Evolutionary conservation across 345 rosid species (phyloP).

Genomic region (Aethionema arabicum): DNA sequence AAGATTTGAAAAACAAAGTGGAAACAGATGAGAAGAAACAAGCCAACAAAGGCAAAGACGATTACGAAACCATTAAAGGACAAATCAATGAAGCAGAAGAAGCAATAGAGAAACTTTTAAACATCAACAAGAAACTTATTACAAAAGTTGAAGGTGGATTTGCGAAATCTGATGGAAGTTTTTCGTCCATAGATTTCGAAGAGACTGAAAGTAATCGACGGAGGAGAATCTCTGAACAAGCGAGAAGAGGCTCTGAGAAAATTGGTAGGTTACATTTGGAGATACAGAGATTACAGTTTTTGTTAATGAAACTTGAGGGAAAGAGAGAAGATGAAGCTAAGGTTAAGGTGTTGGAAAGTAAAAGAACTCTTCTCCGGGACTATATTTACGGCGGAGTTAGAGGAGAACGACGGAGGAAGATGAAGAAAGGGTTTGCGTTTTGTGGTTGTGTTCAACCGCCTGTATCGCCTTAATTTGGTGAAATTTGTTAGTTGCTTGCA

Average conservation of each 20-base stretch:
- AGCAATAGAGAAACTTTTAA: constrained; percentile 58
- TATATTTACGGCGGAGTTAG: constrained; percentile 68
- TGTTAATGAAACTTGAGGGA: constrained; percentile 67
- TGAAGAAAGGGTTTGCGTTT: constrained; percentile 54
- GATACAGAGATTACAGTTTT: constrained; percentile 82
- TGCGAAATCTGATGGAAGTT: constrained; percentile 45
- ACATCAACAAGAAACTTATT: constrained; percentile 54
- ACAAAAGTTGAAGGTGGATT: constrained; percentile 52
- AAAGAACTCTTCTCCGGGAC: constrained; percentile 71
- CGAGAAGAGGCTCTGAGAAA: constrained; percentile 82
- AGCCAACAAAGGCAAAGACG: constrained; percentile 58
- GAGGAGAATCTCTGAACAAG: constrained; percentile 64
- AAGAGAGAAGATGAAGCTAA: constrained; percentile 55
- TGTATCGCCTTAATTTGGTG: constrained; percentile 30
- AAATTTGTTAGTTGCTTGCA: constrained; percentile 18
- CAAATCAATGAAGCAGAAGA: constrained; percentile 83
- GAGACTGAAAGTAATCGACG: constrained; percentile 47
- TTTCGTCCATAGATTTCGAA: constrained; percentile 50
- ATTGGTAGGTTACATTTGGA: constrained; percentile 83
- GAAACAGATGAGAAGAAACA: constrained; percentile 63
- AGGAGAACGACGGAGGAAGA: constrained; percentile 46
- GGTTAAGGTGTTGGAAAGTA: constrained; percentile 46
- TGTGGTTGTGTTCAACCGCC: constrained; percentile 85
- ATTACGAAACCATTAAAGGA: constrained; percentile 62
- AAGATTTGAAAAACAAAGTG: constrained; percentile 77